Base-by-base conservation (phyloP, 495 filamentous ascomycete genomes). In the Lineolata rhizophorae region DNA sequence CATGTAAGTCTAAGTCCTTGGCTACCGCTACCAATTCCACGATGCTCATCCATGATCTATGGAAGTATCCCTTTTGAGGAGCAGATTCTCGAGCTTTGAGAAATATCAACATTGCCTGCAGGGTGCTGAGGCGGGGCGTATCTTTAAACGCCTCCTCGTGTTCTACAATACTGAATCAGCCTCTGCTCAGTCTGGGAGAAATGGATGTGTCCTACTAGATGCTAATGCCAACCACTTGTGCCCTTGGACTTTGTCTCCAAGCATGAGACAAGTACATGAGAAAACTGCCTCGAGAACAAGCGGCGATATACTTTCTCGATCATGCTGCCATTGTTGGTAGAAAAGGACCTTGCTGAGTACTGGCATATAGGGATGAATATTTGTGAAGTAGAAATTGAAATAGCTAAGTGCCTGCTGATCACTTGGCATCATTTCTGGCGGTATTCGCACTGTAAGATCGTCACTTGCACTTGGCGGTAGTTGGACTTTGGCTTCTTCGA, bases 121-220 rank as follows among this genome's bases (percentile, higher is more conserved):
- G 74, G 3, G 87, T 97, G 48, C 85, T 95, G 36, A 97, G 42
- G 5, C 87, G 67, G 5, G 87, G 83, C 14, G 87, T 73, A 49
- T 97, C 87, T 70, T 90, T 83, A 45, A 95, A 97, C 36, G 76
- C 87, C 51, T 93, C 78, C 42, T 83, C 79, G 48, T 97, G 87
- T 43, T 76, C 84, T 92, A 18, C 33, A 12, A n/a, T n/a, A n/a
- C n/a, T 14, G 5, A 18, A 29, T 55, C 30, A 51, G 44, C 14
- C 11, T 11, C 30, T 3, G 15, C 18, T 20, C 13, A 34, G 11
- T 15, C 30, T 4, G 18, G 5, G 27, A 18, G 11, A 25, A 8
- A 32, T 12, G 24, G 26, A 8, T 20, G 13, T 18, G 16, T 46
- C 81, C 60, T 56, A 93, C 85, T 77, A 27, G 78, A 76, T 35